These are phyloP conservation scores for Gynochthodes officinalis DNA, from an alignment of 257 asterid genomes.

Conservation along the genomic window DNA sequence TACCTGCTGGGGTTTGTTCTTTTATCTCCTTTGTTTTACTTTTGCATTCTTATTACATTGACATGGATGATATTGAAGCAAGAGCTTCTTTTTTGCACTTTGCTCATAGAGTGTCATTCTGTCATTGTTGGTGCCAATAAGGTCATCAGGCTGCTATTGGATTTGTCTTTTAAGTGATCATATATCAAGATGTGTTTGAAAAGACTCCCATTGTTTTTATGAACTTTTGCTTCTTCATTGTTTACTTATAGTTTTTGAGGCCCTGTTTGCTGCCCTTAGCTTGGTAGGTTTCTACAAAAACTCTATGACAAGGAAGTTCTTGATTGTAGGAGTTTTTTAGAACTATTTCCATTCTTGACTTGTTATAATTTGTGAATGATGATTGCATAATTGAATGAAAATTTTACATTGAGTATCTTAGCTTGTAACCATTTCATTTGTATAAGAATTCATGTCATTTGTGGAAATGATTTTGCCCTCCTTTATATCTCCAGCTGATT, in stretches of 20 bases:
- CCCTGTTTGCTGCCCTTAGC: not conserved
- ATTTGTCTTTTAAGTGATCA: not conserved
- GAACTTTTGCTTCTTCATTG: not conserved
- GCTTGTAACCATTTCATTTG: not conserved
- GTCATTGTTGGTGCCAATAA: not conserved
- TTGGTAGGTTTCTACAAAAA: not conserved
- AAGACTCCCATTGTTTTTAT: not conserved
- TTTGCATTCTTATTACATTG: not conserved
- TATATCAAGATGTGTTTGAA: not conserved
- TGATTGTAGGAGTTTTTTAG: not conserved
- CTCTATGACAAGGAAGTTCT: not conserved
- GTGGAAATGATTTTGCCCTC: not conserved
- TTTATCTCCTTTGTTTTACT: conserved; percentile 19
- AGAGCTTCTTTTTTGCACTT: not conserved
- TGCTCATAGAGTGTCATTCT: not conserved
- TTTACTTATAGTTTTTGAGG: not conserved
- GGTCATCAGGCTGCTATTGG: not conserved
- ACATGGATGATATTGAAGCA: not conserved
- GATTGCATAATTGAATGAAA: not conserved
- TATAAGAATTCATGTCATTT: not conserved
- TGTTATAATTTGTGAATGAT: not conserved
- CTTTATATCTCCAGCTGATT: not conserved
- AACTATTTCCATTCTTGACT: not conserved
- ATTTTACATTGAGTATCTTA: not conserved
- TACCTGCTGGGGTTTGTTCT: conserved; percentile 79